Base-by-base conservation (phyloP, 1,284 basidiomycete genomes). In the Papiliotrema fonsecae region DNA sequence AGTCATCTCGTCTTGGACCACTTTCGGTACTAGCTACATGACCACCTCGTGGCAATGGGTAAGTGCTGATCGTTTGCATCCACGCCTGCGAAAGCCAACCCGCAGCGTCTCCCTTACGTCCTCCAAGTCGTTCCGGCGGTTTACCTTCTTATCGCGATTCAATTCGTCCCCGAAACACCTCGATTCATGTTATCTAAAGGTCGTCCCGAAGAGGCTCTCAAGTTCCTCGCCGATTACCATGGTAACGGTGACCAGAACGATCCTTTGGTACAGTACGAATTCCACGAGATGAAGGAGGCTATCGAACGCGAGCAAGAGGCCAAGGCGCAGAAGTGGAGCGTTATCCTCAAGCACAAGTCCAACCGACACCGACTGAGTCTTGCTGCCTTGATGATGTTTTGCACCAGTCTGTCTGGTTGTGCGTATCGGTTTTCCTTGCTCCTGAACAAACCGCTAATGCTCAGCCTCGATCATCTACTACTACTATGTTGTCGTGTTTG, bases 201-300 rank as follows among this genome's bases (percentile, higher is more conserved):
- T 21, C 52, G 61, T 5, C 80, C 85, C 39, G 78, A 77, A 0
- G 86, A 88, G 57, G 88, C 87, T 0, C 77, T 88, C 27, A 74
- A 83, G 55, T 82, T 90, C 56, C 77, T 91, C 31, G 84, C 86
- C 22, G 83, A 88, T 60, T 79, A 88, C 22, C 88, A 90, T 63
- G 88, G 86, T 42, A 74, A 77, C 34, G 88, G 88, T 22, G 77
- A 89, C 64, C 72, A 67, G 32, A 70, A 76, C 26, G 76, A 83
- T 57, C 79, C 82, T 34, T 78, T 90, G 18, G 88, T 90, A 26
- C 75, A 80, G 36, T 81, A 88, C 54, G 88, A 90, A 67, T 88
- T 77, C 61, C 79, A 82, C 56, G 86, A 90, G 72, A 90, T 91
- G 70, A 82, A 79, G 65, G 77, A 82, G 47, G 84, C 88, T 58